Conservation (phyloP, 768 basidiomycete genomes). For the Xerocomus spinulosus region DNA sequence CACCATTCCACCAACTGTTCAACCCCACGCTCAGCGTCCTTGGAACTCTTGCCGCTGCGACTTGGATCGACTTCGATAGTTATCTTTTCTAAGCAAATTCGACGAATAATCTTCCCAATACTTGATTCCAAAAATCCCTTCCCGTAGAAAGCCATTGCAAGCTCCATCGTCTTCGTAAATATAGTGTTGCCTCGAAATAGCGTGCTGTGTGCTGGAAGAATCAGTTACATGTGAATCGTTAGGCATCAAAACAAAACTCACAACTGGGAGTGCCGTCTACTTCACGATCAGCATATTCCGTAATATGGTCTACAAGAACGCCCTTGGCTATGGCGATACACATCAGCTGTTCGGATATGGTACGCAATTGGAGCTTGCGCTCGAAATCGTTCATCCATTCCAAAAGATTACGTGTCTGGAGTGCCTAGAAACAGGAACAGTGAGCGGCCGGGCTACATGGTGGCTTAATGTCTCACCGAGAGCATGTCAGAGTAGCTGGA, state of each 20-base stretch:
- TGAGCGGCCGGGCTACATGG: neutral
- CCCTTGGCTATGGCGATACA: conserved; percentile 67
- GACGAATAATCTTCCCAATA: conserved; percentile 65
- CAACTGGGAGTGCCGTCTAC: conserved; percentile 65
- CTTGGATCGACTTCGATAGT: conserved; percentile 80
- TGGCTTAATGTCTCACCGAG: conserved; percentile 38
- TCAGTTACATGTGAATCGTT: neutral
- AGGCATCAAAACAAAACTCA: conserved; percentile 32
- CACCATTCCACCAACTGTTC: conserved; percentile 75
- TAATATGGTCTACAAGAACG: conserved; percentile 61
- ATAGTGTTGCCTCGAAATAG: conserved; percentile 67
- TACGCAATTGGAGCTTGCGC: conserved; percentile 60
- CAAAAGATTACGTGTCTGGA: conserved; percentile 60
- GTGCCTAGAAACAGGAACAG: conserved; percentile 9
- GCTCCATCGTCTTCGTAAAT: conserved; percentile 71
- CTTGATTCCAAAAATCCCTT: conserved; percentile 74
- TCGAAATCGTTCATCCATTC: conserved; percentile 75
- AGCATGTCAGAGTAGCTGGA: conserved; percentile 58
- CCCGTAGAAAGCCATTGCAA: conserved; percentile 81
- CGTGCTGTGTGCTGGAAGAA: conserved; percentile 61
- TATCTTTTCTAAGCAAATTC: conserved; percentile 66
- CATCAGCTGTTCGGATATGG: conserved; percentile 55
- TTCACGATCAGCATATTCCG: conserved; percentile 64
- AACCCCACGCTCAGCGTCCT: conserved; percentile 62
- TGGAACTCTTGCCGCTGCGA: conserved; percentile 54